A percentile compares a stretch with the other conserved stretches of the same genome.
Conservation (phyloP, 2,329 filamentous ascomycete genomes). For the Macrophomina tecta region DNA sequence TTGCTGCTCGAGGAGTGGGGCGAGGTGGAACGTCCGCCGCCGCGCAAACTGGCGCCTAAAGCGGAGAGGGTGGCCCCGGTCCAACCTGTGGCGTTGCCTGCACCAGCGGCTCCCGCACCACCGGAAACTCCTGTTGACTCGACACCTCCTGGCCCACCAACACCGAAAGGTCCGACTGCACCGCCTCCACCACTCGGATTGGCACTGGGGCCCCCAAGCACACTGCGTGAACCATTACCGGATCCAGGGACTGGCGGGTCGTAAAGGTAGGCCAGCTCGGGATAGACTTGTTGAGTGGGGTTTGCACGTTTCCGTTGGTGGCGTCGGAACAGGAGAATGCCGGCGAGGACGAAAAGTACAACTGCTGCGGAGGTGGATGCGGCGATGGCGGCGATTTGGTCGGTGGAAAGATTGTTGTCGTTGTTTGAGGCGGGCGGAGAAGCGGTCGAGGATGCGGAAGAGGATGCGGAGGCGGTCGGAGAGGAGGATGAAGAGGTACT, state of each 20-base stretch:
- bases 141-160: neutral
- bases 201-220: neutral
- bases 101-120: neutral
- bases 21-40: neutral
- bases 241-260: constrained; percentile 34
- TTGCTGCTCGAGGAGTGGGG: constrained; percentile 4
- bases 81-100: neutral
- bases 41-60: constrained; percentile 2
- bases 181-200: neutral
- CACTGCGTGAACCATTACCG: neutral
- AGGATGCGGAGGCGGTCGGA: constrained; percentile 11
- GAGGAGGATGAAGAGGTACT: constrained; percentile 13
- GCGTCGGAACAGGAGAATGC: constrained; percentile 42
- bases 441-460: constrained; percentile 17
- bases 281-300: constrained; percentile 38
- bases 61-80: neutral
- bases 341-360: constrained; percentile 42
- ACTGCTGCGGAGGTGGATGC: constrained; percentile 42
- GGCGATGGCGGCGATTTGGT: constrained; percentile 45
- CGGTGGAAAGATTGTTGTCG: constrained; percentile 35
- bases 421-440: constrained; percentile 12
- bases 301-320: constrained; percentile 31
- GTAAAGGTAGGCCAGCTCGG: constrained; percentile 42
- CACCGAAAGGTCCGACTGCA: constrained; percentile 3
- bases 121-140: neutral